Base-by-base conservation (phyloP, 2,329 filamentous ascomycete genomes). In the Arthroderma sp. region DNA sequence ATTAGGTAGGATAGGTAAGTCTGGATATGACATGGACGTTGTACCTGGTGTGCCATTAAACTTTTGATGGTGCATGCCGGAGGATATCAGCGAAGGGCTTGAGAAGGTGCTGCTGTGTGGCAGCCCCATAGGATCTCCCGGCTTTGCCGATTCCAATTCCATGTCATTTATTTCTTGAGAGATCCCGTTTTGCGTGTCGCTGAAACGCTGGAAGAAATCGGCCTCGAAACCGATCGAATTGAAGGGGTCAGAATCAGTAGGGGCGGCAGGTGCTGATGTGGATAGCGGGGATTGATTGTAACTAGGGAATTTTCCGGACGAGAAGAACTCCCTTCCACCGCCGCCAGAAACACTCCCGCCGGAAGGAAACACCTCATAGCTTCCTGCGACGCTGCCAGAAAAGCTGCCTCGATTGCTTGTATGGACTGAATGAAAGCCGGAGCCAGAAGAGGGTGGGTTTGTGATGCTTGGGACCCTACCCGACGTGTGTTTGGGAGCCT, bases 171-270 rank as follows among this genome's bases (percentile, higher is more conserved):
- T 46, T 37, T 58, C 59, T 28, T 58, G 49, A 22, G 58, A 53
- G 34, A 65, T 45, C 30, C 61, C 56, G n/a, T 56, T 58, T 46
- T 63, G 62, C 33, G 53, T 54, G 29, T 60, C 53, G 31, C 61
- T 62, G 31, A 65, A 45, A 42, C 57, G 57, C 43, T 63, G 61
- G 46, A 66, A 47, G 39, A 65, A 61, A 9, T 59, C 57, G 4
- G 59, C 58, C 29, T 66, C 63, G 41, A 65, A 65, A 4, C 60
- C 61, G 56, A 64, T 61, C 45, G 62, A 59, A 34, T 60, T 54
- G 34, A 64, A 55, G 3, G 60, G 57, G 42, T 66, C 61, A 45
- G 53, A 47, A 28, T 57, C 50, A 29, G 8, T 41, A 10, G 50
- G 51, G 34, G 50, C 57, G 6, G 54, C 48, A n/a, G 58, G 59